Evolutionary conservation across 1,284 basidiomycete genomes (phyloP), one percentile per base, ranked within the genome.

Genomic region (Sanguinoderma infundibulare): DNA sequence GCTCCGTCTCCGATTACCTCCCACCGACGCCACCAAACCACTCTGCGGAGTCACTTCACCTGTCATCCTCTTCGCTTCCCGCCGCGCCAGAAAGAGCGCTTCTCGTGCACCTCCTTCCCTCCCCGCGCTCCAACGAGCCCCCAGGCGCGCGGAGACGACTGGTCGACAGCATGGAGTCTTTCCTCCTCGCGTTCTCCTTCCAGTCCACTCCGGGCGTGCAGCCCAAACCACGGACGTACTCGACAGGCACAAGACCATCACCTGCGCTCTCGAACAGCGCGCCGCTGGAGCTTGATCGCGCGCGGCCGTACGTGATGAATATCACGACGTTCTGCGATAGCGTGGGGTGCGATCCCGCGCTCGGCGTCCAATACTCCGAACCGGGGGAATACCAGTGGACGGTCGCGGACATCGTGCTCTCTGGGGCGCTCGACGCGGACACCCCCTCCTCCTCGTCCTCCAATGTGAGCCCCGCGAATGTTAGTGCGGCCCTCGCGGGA

Each of bases 101-200:
- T 49, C 59, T 78, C 57, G 53, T 77, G 4, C 76, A 78, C 62
- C 67, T 77, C 42, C 66, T 77, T 22, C 73, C 74, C 42, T 32
- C 63, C 53, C 57, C 69, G 44, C 67, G 44, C 61, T 61, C 62
- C 50, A 64, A 53, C 35, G 65, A 58, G 61, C 63, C 35, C 57
- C 54, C 42, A 0, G 39, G 64, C 15, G 63, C 68, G 22, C 67
- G 72, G 22, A 61, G 71, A 4, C 71, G 70, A 50, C 65, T 79
- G 40, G 72, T 78, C 12, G 68, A 74, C 36, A 75, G 71, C 65
- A 70, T 79, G 52, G 77, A 79, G 59, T 63, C 73, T 7, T 78
- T 78, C 67, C 70, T 77, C 22, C 68, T 77, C 22, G 73, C 75
- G 1, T 78, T 76, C 63, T 70, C 72, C 14, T 68, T 64, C 50